These are phyloP conservation scores for Mycosphaerella sp. DNA, from an alignment of 2,329 filamentous ascomycete genomes.

Conservation along the genomic window DNA sequence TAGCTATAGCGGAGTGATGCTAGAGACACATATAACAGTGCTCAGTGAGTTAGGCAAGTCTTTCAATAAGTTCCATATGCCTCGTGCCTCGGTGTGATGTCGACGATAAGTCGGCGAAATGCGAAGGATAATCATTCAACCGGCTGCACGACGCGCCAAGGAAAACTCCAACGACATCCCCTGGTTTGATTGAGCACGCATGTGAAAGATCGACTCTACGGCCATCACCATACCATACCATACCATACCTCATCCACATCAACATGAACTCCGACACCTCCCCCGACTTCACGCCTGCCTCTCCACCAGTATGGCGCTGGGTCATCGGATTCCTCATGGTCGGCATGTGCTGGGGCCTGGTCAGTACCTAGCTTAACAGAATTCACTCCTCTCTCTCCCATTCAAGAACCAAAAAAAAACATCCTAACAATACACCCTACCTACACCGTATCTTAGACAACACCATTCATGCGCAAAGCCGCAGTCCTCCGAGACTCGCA, in stretches of 20 bases:
- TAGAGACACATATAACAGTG: not conserved
- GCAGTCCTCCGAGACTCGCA: slow-evolving; percentile 51
- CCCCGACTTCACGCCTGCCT: slow-evolving; percentile 13
- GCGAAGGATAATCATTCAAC: not conserved
- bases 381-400: too few relatives aligned
- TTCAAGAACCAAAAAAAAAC: not conserved
- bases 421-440: not conserved
- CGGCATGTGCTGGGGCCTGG: slow-evolving; percentile 81
- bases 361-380: too few relatives aligned
- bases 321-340: slow-evolving; percentile 80
- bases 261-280: slow-evolving; percentile 30
- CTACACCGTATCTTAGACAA: slow-evolving; percentile 48
- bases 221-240: too few relatives aligned
- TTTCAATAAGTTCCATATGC: not conserved
- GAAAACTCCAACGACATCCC: too few relatives aligned
- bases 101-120: not conserved
- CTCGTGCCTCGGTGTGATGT: not conserved
- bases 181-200: too few relatives aligned
- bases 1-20: not conserved
- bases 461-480: slow-evolving; percentile 78
- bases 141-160: too few relatives aligned
- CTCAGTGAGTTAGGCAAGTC: not conserved
- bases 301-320: slow-evolving; percentile 63
- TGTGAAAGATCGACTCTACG: too few relatives aligned
- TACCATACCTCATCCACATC: not conserved